Base-by-base conservation (phyloP, 805 yeast genomes). In the Kodamaea kakaduensis region DNA sequence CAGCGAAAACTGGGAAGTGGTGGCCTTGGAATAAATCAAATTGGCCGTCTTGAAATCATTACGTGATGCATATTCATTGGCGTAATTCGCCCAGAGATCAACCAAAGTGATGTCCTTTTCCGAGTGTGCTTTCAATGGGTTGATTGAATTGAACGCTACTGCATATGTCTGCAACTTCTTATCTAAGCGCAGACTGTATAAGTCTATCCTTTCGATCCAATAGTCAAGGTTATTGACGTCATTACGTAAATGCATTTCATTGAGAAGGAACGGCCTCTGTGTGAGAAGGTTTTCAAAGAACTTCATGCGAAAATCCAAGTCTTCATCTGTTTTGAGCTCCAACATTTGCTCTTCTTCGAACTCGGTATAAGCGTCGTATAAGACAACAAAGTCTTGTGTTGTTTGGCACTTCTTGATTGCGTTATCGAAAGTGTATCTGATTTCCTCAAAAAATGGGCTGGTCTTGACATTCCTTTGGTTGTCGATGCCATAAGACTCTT, bases 31-130 rank as follows among this genome's bases (percentile, higher is more conserved):
- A 37, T 71, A 75, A 5, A 88, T 71, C 12, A 73, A 64, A 43
- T 83, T 59, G 1, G 89, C 87, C 0, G 84, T 74, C 12, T 61
- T 64, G 8, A 69, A 43, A 45, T 84, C 87, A 0, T 63, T 63
- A 29, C 70, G 62, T 1, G 63, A 58, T 32, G 78, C 77, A 58
- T 85, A 88, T 3, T 82, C 54, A 19, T 61, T 54, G 0, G 95
- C 84, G 54, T 84, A 88, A 3, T 67, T 58, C 4, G 74, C 61
- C 96, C 96, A 89, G 6, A 89, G 47, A 12, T 70, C 57, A 1
- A 79, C 72, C 5, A 86, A 58, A 3, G 72, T 69, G 31, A 51
- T 34, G 6, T 42, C 29, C 1, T 40, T 32, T 2, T 40, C 42
- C 2, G 63, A 56, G 33, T 44, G 51, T 2, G 57, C 58, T 40